A percentile compares a stretch with the other conserved stretches of the same genome.
phyloP scores from a whole-genome alignment of 2,329 filamentous ascomycete species.

The Neofusicoccum kwambonambiense region DNA sequence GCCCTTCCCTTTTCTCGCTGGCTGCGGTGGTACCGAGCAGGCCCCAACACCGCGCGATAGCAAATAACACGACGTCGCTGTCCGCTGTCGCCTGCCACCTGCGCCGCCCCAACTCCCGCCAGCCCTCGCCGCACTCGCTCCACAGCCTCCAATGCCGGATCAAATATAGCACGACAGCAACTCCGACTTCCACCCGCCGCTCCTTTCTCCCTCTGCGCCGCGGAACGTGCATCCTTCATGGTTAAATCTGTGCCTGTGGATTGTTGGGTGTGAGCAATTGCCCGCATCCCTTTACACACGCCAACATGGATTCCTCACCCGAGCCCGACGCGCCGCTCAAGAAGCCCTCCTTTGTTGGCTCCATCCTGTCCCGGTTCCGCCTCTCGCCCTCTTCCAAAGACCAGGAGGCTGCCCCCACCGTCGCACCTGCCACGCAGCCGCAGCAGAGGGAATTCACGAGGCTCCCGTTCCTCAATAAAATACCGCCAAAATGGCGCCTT shows the following conservation, averaged over 20 bases:
- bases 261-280: too few relatives aligned
- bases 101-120: not conserved
- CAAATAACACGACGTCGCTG: not conserved
- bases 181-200: too few relatives aligned
- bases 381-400: not conserved
- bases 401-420: not conserved
- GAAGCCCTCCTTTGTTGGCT: not conserved
- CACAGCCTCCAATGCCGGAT: not conserved
- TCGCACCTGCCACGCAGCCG: not conserved
- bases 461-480: not conserved
- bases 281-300: not conserved
- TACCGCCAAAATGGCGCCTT: conserved; percentile 8
- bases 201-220: not conserved
- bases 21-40: too few relatives aligned
- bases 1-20: not conserved
- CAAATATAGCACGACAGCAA: too few relatives aligned
- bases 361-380: not conserved
- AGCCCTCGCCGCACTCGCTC: not conserved
- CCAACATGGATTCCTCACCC: not conserved
- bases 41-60: too few relatives aligned
- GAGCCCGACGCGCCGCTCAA: not conserved
- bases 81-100: not conserved
- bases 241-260: not conserved
- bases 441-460: not conserved
- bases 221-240: not conserved